Base-by-base conservation (phyloP, 1,284 basidiomycete genomes). In the Exobasidium rhododendri region DNA sequence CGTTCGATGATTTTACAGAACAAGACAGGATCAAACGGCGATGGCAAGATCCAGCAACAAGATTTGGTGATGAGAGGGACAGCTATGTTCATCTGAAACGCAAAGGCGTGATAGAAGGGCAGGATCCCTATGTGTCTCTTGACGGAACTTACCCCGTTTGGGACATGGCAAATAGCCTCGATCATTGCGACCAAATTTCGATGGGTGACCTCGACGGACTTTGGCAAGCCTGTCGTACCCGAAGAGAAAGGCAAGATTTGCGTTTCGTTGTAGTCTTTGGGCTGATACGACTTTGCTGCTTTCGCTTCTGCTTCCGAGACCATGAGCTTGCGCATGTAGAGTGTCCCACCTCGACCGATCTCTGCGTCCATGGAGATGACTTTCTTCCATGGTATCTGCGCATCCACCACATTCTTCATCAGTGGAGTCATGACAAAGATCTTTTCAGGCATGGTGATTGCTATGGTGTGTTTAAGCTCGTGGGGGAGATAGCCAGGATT, bases 61-160 rank as follows among this genome's bases (percentile, higher is more conserved):
- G 22, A 10, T 55, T 30, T 24, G 4, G 29, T 30, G 22, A 29
- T 30, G 4, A 46, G 29, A 26, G 47, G 47, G 4, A 50, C n/a
- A 4, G 26, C n/a, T 13, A 50, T 50, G 24, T 50, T 20, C 13
- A 26, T 24, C 26, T 20, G 24, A 13, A 68, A 58, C 1, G 61
- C 68, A 28, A 65, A 63, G 10, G 66, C 67, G 24, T 70, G 66
- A 55, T 63, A 70, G 56, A 70, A 68, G 14, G 68, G 68, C 35
- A 70, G 59, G 53, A 63, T 63, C 53, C 22, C 59, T 13, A 70
- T n/a, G 6, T 50, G 40, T 29, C 64, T 61, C 30, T 58, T 61
- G 55, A 61, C 59, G 29, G 32, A 49, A 22, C 46, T 28, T 0
- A 58, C 46, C 0, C 44, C 35, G 40, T 59, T 51, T 7, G 59